Evolutionary conservation across 2,329 filamentous ascomycete species (phyloP).

Genomic region (Exophiala viscosa): DNA sequence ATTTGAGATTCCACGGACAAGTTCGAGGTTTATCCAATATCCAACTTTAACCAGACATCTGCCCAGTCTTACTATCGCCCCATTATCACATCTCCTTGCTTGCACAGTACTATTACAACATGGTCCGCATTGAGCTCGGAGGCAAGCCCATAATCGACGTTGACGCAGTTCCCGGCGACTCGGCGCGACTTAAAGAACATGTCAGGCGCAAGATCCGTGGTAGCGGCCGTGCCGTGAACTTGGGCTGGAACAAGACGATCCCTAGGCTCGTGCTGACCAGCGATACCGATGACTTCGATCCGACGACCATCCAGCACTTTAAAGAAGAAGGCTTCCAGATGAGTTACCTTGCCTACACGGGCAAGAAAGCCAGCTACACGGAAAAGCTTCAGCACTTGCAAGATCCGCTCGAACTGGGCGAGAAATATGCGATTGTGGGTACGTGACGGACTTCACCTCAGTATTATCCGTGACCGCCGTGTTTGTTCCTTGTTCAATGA

Average conservation of each 20-base stretch:
- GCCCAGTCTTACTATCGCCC: too few species aligned
- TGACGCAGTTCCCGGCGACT: conserved; percentile 12
- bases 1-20: too few species aligned
- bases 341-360: conserved; percentile 54
- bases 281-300: conserved; percentile 47
- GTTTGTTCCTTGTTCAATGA: too few species aligned
- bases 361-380: conserved; percentile 49
- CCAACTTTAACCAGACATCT: too few species aligned
- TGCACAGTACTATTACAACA: neutral
- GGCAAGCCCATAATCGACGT: conserved; percentile 24
- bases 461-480: too few species aligned
- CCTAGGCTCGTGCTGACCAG: conserved; percentile 27
- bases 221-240: conserved; percentile 8
- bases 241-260: conserved; percentile 20
- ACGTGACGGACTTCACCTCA: conserved; percentile 30
- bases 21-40: too few species aligned
- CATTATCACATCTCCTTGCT: too few species aligned
- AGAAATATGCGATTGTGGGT: conserved; percentile 62
- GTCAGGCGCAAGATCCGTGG: conserved; percentile 11
- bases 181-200: conserved; percentile 8
- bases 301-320: conserved; percentile 53
- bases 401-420: conserved; percentile 54
- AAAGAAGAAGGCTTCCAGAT: conserved; percentile 59
- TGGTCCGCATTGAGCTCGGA: conserved; percentile 22
- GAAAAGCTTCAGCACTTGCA: conserved; percentile 50